phyloP scores from a whole-genome alignment of 768 basidiomycete species.

The Boletus rubescentipes region DNA sequence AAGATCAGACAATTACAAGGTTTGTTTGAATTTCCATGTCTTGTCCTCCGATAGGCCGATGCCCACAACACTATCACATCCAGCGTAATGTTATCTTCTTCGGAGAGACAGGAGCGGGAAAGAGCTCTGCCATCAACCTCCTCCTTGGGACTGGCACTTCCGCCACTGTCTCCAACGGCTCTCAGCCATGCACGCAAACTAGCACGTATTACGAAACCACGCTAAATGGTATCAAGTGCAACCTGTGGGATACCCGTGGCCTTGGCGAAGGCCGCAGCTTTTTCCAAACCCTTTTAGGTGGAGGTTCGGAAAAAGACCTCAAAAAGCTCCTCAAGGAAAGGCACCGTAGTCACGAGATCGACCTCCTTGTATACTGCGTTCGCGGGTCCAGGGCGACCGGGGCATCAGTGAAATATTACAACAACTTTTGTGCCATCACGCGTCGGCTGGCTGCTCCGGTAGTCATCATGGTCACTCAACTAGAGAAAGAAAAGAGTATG shows the following conservation, averaged over 20 bases:
- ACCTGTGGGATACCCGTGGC: slow-evolving; percentile 39
- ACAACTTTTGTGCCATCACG: slow-evolving; percentile 34
- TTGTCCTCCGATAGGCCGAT: slow-evolving; percentile 3
- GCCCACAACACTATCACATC: not conserved
- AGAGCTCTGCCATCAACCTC: slow-evolving; percentile 30
- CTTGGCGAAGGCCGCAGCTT: slow-evolving; percentile 31
- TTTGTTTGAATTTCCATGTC: slow-evolving; percentile 1
- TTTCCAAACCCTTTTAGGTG: slow-evolving; percentile 6
- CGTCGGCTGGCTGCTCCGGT: slow-evolving; percentile 38
- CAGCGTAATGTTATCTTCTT: slow-evolving; percentile 22
- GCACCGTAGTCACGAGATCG: slow-evolving; percentile 28
- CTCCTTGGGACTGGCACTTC: slow-evolving; percentile 8
- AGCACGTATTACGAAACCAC: slow-evolving; percentile 2
- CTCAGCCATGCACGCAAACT: slow-evolving; percentile 18
- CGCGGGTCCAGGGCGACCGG: slow-evolving; percentile 34
- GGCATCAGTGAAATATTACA: slow-evolving; percentile 31
- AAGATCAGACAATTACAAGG: slow-evolving; percentile 4
- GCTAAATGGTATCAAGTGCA: slow-evolving; percentile 1
- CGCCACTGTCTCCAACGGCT: slow-evolving; percentile 11
- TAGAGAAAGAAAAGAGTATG: slow-evolving; percentile 31
- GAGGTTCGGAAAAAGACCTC: slow-evolving; percentile 16
- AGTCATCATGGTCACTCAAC: slow-evolving; percentile 36
- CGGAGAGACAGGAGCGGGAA: slow-evolving; percentile 26
- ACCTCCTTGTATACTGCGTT: slow-evolving; percentile 41
- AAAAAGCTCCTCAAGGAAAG: slow-evolving; percentile 22